Evolutionary conservation across 2,329 filamentous ascomycete species (phyloP).

Genomic region (Stagonosporopsis cucurbitacearum): DNA sequence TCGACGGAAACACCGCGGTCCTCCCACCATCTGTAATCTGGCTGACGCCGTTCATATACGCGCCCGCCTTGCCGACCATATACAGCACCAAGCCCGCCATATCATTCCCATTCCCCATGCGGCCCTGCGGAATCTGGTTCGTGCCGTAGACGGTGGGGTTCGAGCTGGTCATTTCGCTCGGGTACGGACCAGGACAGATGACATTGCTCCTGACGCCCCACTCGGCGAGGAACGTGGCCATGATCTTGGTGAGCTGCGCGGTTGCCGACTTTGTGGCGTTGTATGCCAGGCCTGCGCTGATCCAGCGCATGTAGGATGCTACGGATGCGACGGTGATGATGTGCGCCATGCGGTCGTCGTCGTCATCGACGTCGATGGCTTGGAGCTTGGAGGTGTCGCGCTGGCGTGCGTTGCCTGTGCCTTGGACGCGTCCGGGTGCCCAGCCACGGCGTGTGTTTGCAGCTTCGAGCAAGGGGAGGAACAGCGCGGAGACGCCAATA

Average conservation of each 20-base stretch:
- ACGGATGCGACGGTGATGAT: conserved; percentile 55
- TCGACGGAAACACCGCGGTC: conserved; percentile 41
- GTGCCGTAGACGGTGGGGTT: conserved; percentile 39
- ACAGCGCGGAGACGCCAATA: conserved; percentile 53
- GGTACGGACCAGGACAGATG: conserved; percentile 54
- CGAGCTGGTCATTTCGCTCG: conserved; percentile 53
- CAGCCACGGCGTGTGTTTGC: conserved; percentile 54
- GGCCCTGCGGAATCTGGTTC: conserved; percentile 48
- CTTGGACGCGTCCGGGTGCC: conserved; percentile 41
- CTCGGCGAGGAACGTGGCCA: conserved; percentile 51
- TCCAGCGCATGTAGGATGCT: conserved; percentile 49
- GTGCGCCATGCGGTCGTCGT: conserved; percentile 52
- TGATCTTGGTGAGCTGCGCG: conserved; percentile 54
- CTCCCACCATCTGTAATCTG: conserved; percentile 57
- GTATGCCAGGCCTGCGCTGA: conserved; percentile 51
- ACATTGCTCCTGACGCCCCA: conserved; percentile 57
- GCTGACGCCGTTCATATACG: conserved; percentile 62
- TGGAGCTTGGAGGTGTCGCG: conserved; percentile 31
- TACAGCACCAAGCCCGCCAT: conserved; percentile 59
- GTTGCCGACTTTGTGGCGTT: conserved; percentile 55
- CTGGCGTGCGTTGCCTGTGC: conserved; percentile 31
- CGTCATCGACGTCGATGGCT: conserved; percentile 30
- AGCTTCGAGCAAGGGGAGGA: conserved; percentile 54
- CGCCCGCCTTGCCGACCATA: conserved; percentile 58
- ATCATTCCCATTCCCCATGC: conserved; percentile 54